A percentile compares a stretch with the other conserved stretches of the same genome.
These are phyloP conservation scores for Melocanna baccifera DNA, from an alignment of 176 grass and related monocot genomes.

Conservation along the genomic window DNA sequence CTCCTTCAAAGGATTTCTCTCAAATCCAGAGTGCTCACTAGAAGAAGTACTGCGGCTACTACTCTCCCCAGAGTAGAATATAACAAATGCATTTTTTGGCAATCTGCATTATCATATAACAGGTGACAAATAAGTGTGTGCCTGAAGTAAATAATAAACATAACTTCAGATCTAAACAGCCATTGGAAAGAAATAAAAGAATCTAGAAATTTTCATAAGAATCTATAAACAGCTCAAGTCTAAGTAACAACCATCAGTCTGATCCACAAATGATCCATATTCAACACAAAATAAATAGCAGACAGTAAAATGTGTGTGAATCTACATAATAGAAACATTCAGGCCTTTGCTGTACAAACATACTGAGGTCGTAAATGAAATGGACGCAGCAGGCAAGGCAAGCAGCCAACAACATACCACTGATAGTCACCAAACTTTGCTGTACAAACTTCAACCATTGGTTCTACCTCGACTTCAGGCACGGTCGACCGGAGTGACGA, in stretches of 20 bases:
- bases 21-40: not conserved
- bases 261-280: too few relatives aligned
- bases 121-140: not conserved
- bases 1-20: not conserved
- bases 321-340: too few relatives aligned
- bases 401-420: constrained; percentile 50
- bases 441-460: constrained; percentile 74
- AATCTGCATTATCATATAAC: constrained; percentile 46
- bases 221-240: not conserved
- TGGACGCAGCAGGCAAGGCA: not conserved
- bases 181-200: not conserved
- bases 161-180: constrained; percentile 1
- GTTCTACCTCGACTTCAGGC: constrained; percentile 61
- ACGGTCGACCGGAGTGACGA: constrained; percentile 56
- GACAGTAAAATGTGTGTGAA: too few relatives aligned
- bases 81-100: constrained; percentile 82
- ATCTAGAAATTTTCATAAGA: not conserved
- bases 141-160: not conserved
- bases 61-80: constrained; percentile 94
- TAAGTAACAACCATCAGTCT: not conserved
- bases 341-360: too few relatives aligned
- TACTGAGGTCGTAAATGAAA: not conserved
- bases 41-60: constrained; percentile 28
- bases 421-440: constrained; percentile 91
- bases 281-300: too few relatives aligned